Evolutionary conservation across 2,329 filamentous ascomycete species (phyloP).

Genomic region (Epichloe scottii): DNA sequence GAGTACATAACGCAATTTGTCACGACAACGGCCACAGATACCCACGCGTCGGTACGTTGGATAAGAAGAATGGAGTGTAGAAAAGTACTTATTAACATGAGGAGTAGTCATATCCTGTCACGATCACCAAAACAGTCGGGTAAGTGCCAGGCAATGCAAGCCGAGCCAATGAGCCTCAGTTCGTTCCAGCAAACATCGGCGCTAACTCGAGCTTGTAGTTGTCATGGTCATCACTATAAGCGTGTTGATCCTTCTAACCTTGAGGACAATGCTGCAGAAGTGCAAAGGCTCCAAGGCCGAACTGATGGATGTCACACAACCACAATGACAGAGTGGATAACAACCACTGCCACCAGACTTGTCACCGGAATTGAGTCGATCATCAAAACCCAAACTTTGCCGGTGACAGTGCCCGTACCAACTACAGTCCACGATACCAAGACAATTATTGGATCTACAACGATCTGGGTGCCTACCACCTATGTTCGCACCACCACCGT

Average conservation of each 20-base stretch:
- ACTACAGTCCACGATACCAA: conserved; percentile 6
- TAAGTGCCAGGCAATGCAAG: conserved; percentile 2
- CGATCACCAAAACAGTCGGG: conserved; percentile 9
- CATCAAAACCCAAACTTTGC: conserved; percentile 7
- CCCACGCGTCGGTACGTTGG: conserved; percentile 8
- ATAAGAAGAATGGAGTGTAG: not conserved
- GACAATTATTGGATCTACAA: conserved; percentile 7
- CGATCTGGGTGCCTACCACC: conserved; percentile 9
- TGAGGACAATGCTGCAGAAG: not conserved
- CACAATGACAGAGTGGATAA: conserved; percentile 12
- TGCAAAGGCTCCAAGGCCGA: not conserved
- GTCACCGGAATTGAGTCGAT: conserved; percentile 7
- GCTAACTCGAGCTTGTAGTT: not conserved
- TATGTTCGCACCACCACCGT: conserved; percentile 6
- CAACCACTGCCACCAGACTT: conserved; percentile 9
- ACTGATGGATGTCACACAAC: conserved; percentile 8
- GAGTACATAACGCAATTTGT: conserved; percentile 10
- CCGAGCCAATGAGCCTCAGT: not conserved
- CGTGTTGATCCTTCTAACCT: not conserved
- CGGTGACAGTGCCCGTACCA: conserved; percentile 4
- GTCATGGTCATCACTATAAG: not conserved
- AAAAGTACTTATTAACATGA: not conserved
- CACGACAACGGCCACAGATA: conserved; percentile 9
- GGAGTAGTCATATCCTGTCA: conserved; percentile 13
- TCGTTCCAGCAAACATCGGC: not conserved